These are phyloP conservation scores for Lipomyces japonicus DNA, from an alignment of 805 yeast genomes.

Conservation along the genomic window DNA sequence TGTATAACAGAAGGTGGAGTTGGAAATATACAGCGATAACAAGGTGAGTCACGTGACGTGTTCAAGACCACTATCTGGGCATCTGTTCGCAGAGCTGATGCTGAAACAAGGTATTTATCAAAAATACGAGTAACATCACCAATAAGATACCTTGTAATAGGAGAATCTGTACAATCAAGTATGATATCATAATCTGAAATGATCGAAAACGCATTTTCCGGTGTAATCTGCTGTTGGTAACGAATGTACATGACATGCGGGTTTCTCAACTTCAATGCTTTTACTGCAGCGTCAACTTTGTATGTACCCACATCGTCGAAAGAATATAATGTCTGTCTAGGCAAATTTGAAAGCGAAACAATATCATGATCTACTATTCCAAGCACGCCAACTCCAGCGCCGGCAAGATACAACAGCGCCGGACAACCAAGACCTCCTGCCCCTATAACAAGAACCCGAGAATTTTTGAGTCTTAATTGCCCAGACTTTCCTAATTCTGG, in stretches of 20 bases:
- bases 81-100: conserved; percentile 85
- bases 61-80: conserved; percentile 84
- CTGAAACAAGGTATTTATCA: conserved; percentile 66
- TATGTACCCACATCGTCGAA: conserved; percentile 59
- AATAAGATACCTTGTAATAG: conserved; percentile 77
- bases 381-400: conserved; percentile 75
- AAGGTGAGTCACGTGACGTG: conserved; percentile 66
- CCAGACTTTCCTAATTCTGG: conserved; percentile 60
- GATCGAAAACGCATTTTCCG: conserved; percentile 59
- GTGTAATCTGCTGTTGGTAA: conserved; percentile 27
- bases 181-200: conserved; percentile 67
- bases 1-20: conserved; percentile 80
- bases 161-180: conserved; percentile 93
- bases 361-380: conserved; percentile 85
- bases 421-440: conserved; percentile 98
- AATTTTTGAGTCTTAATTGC: conserved; percentile 55
- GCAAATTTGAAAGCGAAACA: conserved; percentile 82
- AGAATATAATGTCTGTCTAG: conserved; percentile 81
- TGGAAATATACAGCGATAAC: conserved; percentile 92
- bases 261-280: conserved; percentile 45
- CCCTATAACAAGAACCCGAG: conserved; percentile 76
- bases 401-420: conserved; percentile 74
- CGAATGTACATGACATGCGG: conserved; percentile 56
- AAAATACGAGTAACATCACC: conserved; percentile 69
- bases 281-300: conserved; percentile 74